These are phyloP conservation scores for Erythrobasidium yunnanense DNA, from an alignment of 768 basidiomycete species.

Conservation along the genomic window DNA sequence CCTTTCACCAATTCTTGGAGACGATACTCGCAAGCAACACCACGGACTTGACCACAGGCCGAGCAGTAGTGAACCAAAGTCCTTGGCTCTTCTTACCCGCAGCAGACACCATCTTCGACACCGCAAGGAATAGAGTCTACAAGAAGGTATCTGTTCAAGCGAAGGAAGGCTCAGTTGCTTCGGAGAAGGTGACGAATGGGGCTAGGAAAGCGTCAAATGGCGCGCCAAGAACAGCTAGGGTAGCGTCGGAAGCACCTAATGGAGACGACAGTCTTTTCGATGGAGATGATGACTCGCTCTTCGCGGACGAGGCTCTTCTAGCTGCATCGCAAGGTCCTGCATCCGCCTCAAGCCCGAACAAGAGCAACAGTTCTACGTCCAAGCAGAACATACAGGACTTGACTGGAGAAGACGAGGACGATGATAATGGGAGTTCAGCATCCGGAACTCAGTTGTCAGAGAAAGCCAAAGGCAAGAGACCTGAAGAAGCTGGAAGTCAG, in stretches of 20 bases:
- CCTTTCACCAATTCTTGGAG: constrained; percentile 84
- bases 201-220: not conserved
- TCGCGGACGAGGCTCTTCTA: not conserved
- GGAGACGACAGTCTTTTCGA: constrained; percentile 29
- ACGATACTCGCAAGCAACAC: constrained; percentile 62
- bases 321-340: not conserved
- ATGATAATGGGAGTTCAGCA: constrained; percentile 4
- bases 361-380: not conserved
- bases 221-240: constrained; percentile 45
- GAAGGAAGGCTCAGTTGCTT: constrained; percentile 35
- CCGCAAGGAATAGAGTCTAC: constrained; percentile 73
- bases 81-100: constrained; percentile 90
- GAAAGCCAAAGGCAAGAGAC: constrained; percentile 1
- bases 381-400: not conserved
- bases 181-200: constrained; percentile 40
- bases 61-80: constrained; percentile 56
- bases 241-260: constrained; percentile 61
- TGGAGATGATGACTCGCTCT: constrained; percentile 28
- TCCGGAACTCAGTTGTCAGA: not conserved
- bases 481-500: not conserved
- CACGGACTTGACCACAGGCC: constrained; percentile 47
- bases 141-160: constrained; percentile 42
- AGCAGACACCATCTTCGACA: constrained; percentile 71
- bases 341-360: not conserved
- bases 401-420: not conserved